Conservation (phyloP, 805 yeast species). For the Schwanniomyces vanrijiae region DNA sequence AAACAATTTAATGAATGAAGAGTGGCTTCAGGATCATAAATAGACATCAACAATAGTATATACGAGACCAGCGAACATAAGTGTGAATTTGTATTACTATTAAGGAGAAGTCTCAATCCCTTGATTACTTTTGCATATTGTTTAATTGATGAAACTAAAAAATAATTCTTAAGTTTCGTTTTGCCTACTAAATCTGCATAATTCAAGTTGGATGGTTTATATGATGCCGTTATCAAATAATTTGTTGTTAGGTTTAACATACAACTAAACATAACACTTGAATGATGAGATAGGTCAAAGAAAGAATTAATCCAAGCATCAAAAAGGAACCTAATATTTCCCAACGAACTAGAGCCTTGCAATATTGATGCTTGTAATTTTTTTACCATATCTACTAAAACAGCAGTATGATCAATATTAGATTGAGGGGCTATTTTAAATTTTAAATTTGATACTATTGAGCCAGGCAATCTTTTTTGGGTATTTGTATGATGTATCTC, state of each 20-base stretch:
- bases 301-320: constrained; percentile 34
- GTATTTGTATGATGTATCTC: neutral
- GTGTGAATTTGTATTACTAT: constrained; percentile 27
- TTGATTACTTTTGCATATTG: constrained; percentile 38
- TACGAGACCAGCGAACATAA: constrained; percentile 35
- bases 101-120: constrained; percentile 28
- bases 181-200: constrained; percentile 10
- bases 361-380: constrained; percentile 15
- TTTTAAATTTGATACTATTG: neutral
- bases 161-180: constrained; percentile 21
- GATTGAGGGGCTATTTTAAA: constrained; percentile 2
- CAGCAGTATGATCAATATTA: constrained; percentile 4
- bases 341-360: constrained; percentile 26
- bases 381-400: constrained; percentile 6
- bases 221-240: constrained; percentile 25
- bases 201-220: constrained; percentile 3
- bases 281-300: constrained; percentile 20
- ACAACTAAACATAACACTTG: constrained; percentile 34
- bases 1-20: constrained; percentile 35
- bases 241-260: constrained; percentile 39
- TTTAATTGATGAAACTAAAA: constrained; percentile 31
- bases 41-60: constrained; percentile 38
- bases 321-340: constrained; percentile 29
- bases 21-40: constrained; percentile 45
- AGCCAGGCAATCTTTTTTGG: constrained; percentile 7